These are phyloP conservation scores for Puccinia horiana DNA, from an alignment of 1,284 basidiomycete species.

Conservation along the genomic window DNA sequence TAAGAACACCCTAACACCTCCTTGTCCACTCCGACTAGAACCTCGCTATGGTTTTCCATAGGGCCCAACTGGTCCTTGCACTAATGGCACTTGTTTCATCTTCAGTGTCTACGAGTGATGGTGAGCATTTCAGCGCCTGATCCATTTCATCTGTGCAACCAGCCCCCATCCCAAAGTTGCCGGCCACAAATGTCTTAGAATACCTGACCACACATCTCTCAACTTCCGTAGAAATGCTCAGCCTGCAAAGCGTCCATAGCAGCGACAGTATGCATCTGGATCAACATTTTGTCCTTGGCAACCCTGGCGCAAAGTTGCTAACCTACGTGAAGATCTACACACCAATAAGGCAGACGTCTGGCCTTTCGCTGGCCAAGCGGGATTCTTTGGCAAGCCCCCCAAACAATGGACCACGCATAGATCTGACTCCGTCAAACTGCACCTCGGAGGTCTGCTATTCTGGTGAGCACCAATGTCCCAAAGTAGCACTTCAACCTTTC, in stretches of 20 bases:
- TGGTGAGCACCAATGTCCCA: constrained; percentile 5
- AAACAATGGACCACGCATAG: not conserved
- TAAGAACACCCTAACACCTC: too few species aligned
- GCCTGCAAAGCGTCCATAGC: not conserved
- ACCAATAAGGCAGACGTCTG: too few species aligned
- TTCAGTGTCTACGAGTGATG: not conserved
- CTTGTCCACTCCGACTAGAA: too few species aligned
- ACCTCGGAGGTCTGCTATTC: constrained; percentile 36
- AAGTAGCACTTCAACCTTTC: not conserved
- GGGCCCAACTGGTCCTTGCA: not conserved
- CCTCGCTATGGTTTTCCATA: not conserved
- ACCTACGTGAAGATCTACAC: not conserved
- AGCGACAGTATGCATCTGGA: not conserved
- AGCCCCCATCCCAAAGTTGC: not conserved
- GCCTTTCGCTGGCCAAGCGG: not conserved
- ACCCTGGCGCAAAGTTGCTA: too few species aligned
- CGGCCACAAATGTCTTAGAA: not conserved
- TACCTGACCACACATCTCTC: not conserved
- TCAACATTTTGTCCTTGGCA: not conserved
- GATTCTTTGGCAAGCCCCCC: not conserved
- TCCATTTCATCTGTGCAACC: not conserved
- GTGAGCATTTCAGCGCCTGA: not conserved
- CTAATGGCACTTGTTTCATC: not conserved
- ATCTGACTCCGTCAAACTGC: constrained; percentile 26
- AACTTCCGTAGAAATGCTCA: too few species aligned